phyloP scores from a whole-genome alignment of 164 flowering plant species.

The Piper betle region DNA sequence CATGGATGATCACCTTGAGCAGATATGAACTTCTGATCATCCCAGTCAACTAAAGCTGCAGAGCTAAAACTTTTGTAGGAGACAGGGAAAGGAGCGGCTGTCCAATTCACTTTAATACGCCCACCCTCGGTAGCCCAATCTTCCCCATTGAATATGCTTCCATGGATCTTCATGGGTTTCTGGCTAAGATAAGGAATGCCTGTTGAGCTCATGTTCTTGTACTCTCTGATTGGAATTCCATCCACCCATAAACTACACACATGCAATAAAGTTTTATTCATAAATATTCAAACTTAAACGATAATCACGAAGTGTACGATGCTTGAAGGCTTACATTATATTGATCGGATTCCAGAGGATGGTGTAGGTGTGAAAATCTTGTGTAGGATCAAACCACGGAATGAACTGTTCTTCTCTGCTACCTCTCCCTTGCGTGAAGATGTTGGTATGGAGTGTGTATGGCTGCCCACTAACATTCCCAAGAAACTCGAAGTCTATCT shows the following conservation, averaged over 20 bases:
- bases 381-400: constrained; percentile 73
- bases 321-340: constrained; percentile 31
- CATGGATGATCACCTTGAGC: neutral
- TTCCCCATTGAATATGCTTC: constrained; percentile 46
- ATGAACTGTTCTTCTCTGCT: constrained; percentile 55
- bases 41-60: neutral
- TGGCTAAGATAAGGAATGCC: constrained; percentile 34
- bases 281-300: neutral
- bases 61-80: neutral
- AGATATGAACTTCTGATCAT: neutral
- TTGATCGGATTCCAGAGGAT: constrained; percentile 45
- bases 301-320: neutral
- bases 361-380: constrained; percentile 41
- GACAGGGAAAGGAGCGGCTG: neutral
- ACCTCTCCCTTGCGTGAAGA: constrained; percentile 60
- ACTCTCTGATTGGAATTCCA: constrained; percentile 32
- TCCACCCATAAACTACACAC: neutral
- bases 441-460: constrained; percentile 69
- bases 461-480: constrained; percentile 79
- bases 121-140: constrained; percentile 59
- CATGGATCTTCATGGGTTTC: constrained; percentile 50
- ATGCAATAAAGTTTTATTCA: neutral
- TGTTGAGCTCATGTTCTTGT: constrained; percentile 40
- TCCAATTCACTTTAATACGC: constrained; percentile 17
- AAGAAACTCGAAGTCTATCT: constrained; percentile 77